Conservation (phyloP, 768 basidiomycete genomes). For the Hemileccinum impolitum region DNA sequence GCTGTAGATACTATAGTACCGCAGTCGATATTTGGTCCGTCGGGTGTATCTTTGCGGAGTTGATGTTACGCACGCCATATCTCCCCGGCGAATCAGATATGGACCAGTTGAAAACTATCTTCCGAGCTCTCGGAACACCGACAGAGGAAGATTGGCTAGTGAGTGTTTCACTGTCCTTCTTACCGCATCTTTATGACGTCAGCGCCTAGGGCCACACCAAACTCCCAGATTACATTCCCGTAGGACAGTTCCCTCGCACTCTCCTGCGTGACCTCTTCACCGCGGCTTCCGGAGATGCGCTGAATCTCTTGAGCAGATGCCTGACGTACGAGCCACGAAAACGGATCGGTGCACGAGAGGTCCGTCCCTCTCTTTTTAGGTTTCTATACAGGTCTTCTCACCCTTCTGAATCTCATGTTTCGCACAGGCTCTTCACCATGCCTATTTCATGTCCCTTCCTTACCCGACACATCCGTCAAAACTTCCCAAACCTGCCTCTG, state of each 20-base stretch:
- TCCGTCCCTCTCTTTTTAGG: slow-evolving; percentile 34
- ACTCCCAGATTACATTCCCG: slow-evolving; percentile 84
- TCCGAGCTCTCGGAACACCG: slow-evolving; percentile 92
- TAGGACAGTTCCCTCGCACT: slow-evolving; percentile 82
- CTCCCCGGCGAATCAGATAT: slow-evolving; percentile 94
- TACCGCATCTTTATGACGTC: not conserved
- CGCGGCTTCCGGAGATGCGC: slow-evolving; percentile 80
- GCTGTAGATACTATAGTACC: slow-evolving; percentile 84
- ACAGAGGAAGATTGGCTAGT: slow-evolving; percentile 98
- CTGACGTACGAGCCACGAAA: slow-evolving; percentile 82
- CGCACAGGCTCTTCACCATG: slow-evolving; percentile 73
- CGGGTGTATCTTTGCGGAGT: slow-evolving; percentile 96
- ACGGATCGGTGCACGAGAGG: slow-evolving; percentile 77
- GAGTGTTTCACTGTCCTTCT: slow-evolving; percentile 23
- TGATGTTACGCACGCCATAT: slow-evolving; percentile 95
- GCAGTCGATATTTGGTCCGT: slow-evolving; percentile 97
- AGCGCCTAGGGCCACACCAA: slow-evolving; percentile 76
- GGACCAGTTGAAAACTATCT: slow-evolving; percentile 94
- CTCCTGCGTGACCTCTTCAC: slow-evolving; percentile 86
- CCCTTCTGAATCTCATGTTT: not conserved
- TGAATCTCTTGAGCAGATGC: slow-evolving; percentile 78
- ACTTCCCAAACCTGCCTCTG: slow-evolving; percentile 68
- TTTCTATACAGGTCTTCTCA: not conserved
- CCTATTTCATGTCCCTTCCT: slow-evolving; percentile 85
- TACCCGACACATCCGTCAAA: slow-evolving; percentile 86